Evolutionary conservation across 352 stramenopile species (phyloP), one percentile per base, ranked within the genome.

Genomic region (Phytophthora rubi): DNA sequence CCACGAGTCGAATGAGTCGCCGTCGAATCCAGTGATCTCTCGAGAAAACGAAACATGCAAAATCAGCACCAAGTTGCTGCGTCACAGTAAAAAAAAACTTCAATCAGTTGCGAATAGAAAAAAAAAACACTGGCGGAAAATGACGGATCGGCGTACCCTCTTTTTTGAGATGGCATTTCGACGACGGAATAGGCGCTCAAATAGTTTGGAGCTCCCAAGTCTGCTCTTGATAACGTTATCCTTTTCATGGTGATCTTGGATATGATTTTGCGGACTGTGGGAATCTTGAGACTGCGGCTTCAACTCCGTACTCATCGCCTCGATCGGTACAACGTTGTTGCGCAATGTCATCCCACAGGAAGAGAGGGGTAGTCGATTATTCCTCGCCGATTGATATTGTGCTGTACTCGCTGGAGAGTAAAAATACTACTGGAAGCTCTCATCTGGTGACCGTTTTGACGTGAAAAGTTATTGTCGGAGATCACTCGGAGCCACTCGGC

Each of bases 11-110:
- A 16, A 91, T 86, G 28, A 83, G 83, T 6, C 73, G 21, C 42
- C 68, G 64, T 7, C 87, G 84, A 12, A 95, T 6, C 18, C 62
- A 71, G 45, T 92, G 77, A 4, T 86, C 70, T 6, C 81, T 73
- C 2, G 73, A 72, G 13, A 94, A 58, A 59, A 73, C 63, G 44
- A 77, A 82, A n/a, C 89, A 79, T 0, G 81, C 74, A 35, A 68
- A 66, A 8, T 91, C 80, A 0, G 81, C 82, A 6, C 85, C 82
- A 45, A 77, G 64, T 49, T 67, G 51, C 77, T 88, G 26, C 8
- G 47, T 28, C 21, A 33, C 48, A 35, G 33, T 42, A 13, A 39
- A 39, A 15, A 39, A 39, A 39, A 39, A 42, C 15, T 42, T 13
- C 35, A 42, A 12, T 13, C 2, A 42, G 10, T 12, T 16, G 35